Evolutionary conservation across 768 basidiomycete species (phyloP).

Genomic region (Tylopilus felleus): DNA sequence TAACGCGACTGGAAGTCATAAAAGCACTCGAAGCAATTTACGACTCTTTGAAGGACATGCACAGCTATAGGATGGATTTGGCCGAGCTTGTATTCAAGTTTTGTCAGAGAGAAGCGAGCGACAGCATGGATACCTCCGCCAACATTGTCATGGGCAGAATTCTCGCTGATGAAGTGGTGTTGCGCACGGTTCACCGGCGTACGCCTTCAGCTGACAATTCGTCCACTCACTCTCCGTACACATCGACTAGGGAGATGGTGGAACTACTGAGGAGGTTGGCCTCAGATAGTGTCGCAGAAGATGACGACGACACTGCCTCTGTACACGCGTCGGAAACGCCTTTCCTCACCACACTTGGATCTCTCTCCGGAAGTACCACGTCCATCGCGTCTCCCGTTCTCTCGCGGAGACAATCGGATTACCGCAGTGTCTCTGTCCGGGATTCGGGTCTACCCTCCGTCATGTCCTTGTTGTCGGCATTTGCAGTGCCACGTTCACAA

Average conservation of each 20-base stretch:
- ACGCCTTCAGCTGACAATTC: constrained; percentile 9
- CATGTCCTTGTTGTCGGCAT: constrained; percentile 61
- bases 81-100: constrained; percentile 56
- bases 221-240: constrained; percentile 15
- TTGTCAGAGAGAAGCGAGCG: constrained; percentile 37
- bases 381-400: constrained; percentile 47
- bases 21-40: constrained; percentile 56
- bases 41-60: constrained; percentile 67
- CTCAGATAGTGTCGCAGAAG: constrained; percentile 32
- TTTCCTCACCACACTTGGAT: constrained; percentile 32
- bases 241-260: constrained; percentile 30
- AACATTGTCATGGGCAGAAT: constrained; percentile 50
- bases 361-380: constrained; percentile 32
- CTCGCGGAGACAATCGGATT: constrained; percentile 60
- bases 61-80: constrained; percentile 52
- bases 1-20: constrained; percentile 57
- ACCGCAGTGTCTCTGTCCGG: constrained; percentile 38
- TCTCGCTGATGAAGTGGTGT: constrained; percentile 65
- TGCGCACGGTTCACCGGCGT: constrained; percentile 45
- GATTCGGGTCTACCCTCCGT: constrained; percentile 54
- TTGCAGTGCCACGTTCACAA: constrained; percentile 62
- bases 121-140: constrained; percentile 24
- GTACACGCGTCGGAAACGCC: constrained; percentile 38
- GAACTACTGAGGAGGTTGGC: constrained; percentile 43
- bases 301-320: constrained; percentile 43